Evolutionary conservation across 345 rosid species (phyloP).

Genomic region (Diplotaxis tenuifolia): DNA sequence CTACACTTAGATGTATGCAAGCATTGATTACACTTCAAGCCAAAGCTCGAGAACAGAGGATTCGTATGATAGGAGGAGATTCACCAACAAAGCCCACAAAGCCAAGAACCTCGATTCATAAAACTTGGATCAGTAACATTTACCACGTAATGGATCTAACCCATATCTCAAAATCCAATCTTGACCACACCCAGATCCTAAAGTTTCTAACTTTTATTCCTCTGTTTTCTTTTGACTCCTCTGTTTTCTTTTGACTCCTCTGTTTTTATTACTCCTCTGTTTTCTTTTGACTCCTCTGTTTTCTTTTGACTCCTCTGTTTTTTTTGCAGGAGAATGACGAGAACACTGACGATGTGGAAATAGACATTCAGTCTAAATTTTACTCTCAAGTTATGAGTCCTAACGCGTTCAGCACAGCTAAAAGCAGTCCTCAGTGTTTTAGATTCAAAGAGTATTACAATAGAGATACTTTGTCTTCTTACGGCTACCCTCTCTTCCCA

Average conservation of each 20-base stretch:
- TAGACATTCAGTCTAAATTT: conserved; percentile 51
- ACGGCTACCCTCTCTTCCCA: conserved; percentile 64
- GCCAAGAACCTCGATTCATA: conserved; percentile 53
- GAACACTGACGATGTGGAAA: conserved; percentile 73
- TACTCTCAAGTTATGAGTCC: conserved; percentile 66
- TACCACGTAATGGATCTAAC: conserved; percentile 45
- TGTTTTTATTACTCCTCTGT: neutral
- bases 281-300: neutral
- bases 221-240: neutral
- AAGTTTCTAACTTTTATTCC: neutral
- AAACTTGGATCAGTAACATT: conserved; percentile 32
- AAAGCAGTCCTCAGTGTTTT: conserved; percentile 65
- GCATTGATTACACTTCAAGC: conserved; percentile 76
- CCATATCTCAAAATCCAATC: conserved; percentile 32
- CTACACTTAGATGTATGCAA: conserved; percentile 85
- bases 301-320: neutral
- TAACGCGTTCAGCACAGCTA: conserved; percentile 50
- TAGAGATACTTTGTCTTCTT: conserved; percentile 52
- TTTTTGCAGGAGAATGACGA: conserved; percentile 64
- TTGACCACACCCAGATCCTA: conserved; percentile 18
- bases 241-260: neutral
- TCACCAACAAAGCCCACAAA: conserved; percentile 31
- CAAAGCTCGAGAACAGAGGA: conserved; percentile 73
- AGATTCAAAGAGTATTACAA: conserved; percentile 36
- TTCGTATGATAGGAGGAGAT: conserved; percentile 56